Percentiles rank a stretch among this genome's conserved stretches.
phyloP scores from a whole-genome alignment of 345 rosid species.

The Ailanthus altissimus region DNA sequence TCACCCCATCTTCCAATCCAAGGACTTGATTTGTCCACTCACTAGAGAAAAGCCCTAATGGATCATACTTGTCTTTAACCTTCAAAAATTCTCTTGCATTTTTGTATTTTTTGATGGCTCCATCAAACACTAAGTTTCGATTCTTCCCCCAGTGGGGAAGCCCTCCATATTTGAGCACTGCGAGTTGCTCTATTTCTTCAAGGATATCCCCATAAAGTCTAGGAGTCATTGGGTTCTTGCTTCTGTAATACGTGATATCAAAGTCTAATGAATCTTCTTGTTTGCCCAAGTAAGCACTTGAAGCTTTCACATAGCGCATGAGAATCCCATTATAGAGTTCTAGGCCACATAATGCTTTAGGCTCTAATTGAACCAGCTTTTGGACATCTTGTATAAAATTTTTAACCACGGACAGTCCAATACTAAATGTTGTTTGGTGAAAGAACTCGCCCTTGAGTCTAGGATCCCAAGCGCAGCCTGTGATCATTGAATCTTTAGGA shows the following conservation, averaged over 20 bases:
- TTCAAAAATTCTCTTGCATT: slow-evolving; percentile 45
- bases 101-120: slow-evolving; percentile 54
- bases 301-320: slow-evolving; percentile 73
- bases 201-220: slow-evolving; percentile 62
- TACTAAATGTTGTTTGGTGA: slow-evolving; percentile 62
- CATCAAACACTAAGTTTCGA: slow-evolving; percentile 58
- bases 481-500: slow-evolving; percentile 45
- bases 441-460: slow-evolving; percentile 68
- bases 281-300: slow-evolving; percentile 71
- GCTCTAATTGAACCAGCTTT: slow-evolving; percentile 46
- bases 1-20: slow-evolving; percentile 48
- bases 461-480: slow-evolving; percentile 79
- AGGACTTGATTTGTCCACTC: slow-evolving; percentile 76
- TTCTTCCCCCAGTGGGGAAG: slow-evolving; percentile 94
- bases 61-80: slow-evolving; percentile 60
- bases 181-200: slow-evolving; percentile 86
- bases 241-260: slow-evolving; percentile 69
- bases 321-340: slow-evolving; percentile 74
- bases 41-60: slow-evolving; percentile 64
- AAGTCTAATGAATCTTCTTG: slow-evolving; percentile 74
- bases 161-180: slow-evolving; percentile 67
- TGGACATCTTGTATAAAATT: slow-evolving; percentile 67
- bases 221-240: slow-evolving; percentile 63
- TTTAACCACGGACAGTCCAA: slow-evolving; percentile 44
- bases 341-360: slow-evolving; percentile 53